Percentiles rank a stretch among this genome's conserved stretches.
phyloP scores from a whole-genome alignment of 331 rosid genomes.

The Phaseolus coccineus region DNA sequence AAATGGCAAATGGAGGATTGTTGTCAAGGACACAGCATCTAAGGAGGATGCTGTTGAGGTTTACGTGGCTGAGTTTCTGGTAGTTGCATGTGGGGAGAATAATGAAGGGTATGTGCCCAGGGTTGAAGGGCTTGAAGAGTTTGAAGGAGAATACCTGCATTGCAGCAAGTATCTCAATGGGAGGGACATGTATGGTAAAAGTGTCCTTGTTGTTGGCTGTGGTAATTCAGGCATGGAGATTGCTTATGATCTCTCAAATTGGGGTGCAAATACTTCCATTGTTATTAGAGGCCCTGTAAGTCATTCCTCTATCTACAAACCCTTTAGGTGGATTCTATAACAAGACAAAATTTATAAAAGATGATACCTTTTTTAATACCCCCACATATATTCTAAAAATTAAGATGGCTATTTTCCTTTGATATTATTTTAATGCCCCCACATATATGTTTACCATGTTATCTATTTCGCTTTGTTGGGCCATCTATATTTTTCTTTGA shows the following conservation, averaged over 20 bases:
- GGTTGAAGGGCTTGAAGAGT: constrained; percentile 49
- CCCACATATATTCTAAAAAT: not conserved
- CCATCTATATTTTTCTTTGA: too few relatives aligned
- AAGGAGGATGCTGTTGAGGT: constrained; percentile 21
- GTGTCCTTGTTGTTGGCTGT: constrained; percentile 57
- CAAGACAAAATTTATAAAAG: not conserved
- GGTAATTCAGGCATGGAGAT: constrained; percentile 82
- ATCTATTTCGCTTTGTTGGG: too few relatives aligned
- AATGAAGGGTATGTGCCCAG: constrained; percentile 51
- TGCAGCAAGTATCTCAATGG: constrained; percentile 57
- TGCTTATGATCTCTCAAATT: constrained; percentile 62
- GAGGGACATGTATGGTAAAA: constrained; percentile 43
- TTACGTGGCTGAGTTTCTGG: constrained; percentile 52
- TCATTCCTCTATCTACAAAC: not conserved
- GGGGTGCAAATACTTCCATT: constrained; percentile 62
- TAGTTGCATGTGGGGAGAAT: constrained; percentile 70
- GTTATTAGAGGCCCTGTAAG: constrained; percentile 56
- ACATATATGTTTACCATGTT: too few relatives aligned
- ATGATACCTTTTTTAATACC: not conserved
- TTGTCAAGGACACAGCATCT: constrained; percentile 18
- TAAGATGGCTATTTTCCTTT: not conserved
- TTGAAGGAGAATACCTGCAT: constrained; percentile 58
- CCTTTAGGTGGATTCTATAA: not conserved
- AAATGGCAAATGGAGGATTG: constrained; percentile 49
- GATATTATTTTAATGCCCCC: not conserved